Conservation (phyloP, 371 early-diverging fungal genomes). For the Entomophthora muscae region DNA sequence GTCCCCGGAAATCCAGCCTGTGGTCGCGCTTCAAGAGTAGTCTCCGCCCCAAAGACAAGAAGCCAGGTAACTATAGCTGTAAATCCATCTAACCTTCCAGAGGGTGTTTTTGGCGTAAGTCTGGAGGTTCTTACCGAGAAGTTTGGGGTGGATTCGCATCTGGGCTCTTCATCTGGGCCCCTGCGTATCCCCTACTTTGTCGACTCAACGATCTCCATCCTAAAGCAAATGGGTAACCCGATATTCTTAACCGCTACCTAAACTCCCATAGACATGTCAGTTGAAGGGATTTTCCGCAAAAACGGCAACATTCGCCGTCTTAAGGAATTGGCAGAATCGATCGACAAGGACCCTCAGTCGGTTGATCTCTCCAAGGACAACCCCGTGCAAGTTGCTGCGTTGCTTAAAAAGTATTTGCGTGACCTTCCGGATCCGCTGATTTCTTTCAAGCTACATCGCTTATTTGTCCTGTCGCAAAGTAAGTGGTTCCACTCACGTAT, state of each 20-base stretch:
- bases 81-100: conserved; percentile 14
- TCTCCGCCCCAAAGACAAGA: conserved; percentile 37
- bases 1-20: conserved; percentile 41
- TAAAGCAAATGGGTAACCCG: conserved; percentile 55
- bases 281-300: conserved; percentile 92
- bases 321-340: conserved; percentile 47
- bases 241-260: background rate
- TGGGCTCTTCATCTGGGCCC: conserved; percentile 61
- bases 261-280: conserved; percentile 45
- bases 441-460: conserved; percentile 60
- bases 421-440: conserved; percentile 89
- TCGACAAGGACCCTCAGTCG: conserved; percentile 44
- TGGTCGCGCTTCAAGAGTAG: conserved; percentile 56
- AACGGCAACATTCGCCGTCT: conserved; percentile 88
- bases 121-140: conserved; percentile 68
- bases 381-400: conserved; percentile 80
- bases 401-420: conserved; percentile 85
- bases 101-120: conserved; percentile 80
- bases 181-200: conserved; percentile 69
- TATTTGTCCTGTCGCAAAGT: conserved; percentile 67
- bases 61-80: conserved; percentile 20
- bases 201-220: conserved; percentile 53
- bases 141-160: conserved; percentile 60
- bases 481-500: conserved; percentile 13
- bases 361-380: conserved; percentile 54